Evolutionary conservation across 257 asterid genomes (phyloP).

Genomic region (Solanum neorickii): DNA sequence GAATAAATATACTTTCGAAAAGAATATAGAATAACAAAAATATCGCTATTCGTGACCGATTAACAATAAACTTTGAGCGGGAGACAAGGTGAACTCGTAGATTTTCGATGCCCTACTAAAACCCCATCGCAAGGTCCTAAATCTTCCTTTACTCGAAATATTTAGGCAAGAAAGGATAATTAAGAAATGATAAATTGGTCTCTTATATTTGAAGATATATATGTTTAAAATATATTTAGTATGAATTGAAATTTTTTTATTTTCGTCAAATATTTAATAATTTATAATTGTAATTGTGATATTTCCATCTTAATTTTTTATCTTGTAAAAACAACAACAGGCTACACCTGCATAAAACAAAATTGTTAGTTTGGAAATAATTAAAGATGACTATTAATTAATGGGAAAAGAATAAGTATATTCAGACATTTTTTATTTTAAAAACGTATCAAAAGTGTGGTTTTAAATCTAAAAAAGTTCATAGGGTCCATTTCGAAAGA

Average conservation of each 20-base stretch:
- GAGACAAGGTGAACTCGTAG: neutral
- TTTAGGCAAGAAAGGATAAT: neutral
- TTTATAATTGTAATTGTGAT: too few species aligned
- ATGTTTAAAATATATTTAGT: neutral
- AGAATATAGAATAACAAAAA: too few species aligned
- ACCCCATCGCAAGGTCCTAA: neutral
- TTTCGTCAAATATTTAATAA: neutral
- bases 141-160: neutral
- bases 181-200: neutral
- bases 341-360: too few species aligned
- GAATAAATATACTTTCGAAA: accelerated
- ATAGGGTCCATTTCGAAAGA: too few species aligned
- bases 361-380: neutral
- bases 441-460: too few species aligned
- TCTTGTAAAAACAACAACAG: neutral
- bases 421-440: too few species aligned
- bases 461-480: too few species aligned
- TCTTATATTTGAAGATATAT: neutral
- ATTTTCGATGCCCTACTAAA: neutral
- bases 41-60: too few species aligned
- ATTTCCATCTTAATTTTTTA: neutral
- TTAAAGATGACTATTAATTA: neutral
- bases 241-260: neutral
- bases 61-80: too few species aligned
- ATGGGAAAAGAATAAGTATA: too few species aligned